Conservation (phyloP, 2,329 filamentous ascomycete genomes). For the Paraphaeosphaeria sporulosa region DNA sequence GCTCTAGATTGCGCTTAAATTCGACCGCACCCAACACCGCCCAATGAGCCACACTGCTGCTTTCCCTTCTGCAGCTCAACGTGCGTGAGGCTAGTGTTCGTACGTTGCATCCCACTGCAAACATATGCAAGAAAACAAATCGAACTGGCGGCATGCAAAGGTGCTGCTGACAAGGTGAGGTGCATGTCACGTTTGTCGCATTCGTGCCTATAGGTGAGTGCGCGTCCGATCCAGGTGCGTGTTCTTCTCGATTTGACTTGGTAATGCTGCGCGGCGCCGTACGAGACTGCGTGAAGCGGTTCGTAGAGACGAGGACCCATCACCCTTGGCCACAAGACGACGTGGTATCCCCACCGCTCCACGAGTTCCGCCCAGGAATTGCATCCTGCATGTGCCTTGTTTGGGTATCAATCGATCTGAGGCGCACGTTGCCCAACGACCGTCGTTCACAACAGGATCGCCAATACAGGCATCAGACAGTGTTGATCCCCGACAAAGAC, state of each 20-base stretch:
- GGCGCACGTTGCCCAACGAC: constrained; percentile 35
- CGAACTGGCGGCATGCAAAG: constrained; percentile 11
- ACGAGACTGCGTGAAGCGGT: constrained; percentile 4
- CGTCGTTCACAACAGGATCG: constrained; percentile 19
- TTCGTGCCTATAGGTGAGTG: background rate
- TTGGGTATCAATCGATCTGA: constrained; percentile 23
- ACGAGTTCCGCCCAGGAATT: constrained; percentile 16
- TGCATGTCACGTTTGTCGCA: background rate
- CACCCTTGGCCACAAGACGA: background rate
- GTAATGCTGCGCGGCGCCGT: constrained; percentile 14
- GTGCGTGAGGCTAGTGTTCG: constrained; percentile 32
- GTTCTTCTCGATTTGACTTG: constrained; percentile 7
- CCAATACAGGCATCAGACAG: constrained; percentile 25
- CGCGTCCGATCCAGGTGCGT: background rate
- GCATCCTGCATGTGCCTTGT: constrained; percentile 4
- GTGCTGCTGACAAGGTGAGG: constrained; percentile 2
- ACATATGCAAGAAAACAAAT: constrained; percentile 17
- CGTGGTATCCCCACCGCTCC: constrained; percentile 21
- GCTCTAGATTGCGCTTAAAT: constrained; percentile 31
- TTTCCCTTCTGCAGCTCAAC: constrained; percentile 29
- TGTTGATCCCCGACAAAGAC: constrained; percentile 26
- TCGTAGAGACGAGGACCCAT: background rate
- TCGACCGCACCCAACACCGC: constrained; percentile 14
- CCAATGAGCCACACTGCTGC: constrained; percentile 32
- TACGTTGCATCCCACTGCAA: constrained; percentile 28